Conservation (phyloP, 202 grass and related monocot genomes). For the Thinopyrum obtusiflorum region DNA sequence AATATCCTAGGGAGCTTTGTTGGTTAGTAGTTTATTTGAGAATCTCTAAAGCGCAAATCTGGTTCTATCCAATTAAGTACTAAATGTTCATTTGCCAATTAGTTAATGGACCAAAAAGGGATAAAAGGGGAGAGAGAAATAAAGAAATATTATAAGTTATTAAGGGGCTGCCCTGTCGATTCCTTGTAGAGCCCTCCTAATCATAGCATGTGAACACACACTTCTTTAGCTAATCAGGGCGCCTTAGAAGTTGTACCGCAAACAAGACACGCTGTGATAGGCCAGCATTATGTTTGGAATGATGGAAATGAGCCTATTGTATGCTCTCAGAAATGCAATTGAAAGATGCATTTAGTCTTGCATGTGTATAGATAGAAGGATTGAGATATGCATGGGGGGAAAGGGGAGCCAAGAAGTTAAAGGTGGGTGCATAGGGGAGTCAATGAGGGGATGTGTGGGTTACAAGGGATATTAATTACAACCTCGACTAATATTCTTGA, state of each 20-base stretch:
- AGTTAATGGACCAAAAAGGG: neutral
- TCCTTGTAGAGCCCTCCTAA: constrained; percentile 33
- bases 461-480: neutral
- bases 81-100: neutral
- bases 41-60: constrained; percentile 5
- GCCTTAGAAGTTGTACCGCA: neutral
- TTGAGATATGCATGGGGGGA: neutral
- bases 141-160: neutral
- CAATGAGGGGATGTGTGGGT: neutral
- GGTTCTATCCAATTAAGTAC: neutral
- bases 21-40: neutral
- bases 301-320: neutral
- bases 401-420: neutral
- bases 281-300: neutral
- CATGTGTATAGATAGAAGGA: neutral
- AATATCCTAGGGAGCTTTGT: neutral
- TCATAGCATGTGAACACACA: constrained; percentile 24
- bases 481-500: too few relatives aligned
- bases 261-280: neutral
- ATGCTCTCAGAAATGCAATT: neutral
- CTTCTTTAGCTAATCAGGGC: neutral
- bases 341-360: neutral
- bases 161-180: constrained; percentile 13
- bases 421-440: neutral
- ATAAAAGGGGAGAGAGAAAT: neutral